A percentile compares a stretch with the other conserved stretches of the same genome.
Conservation (phyloP, 2,329 filamentous ascomycete species). For the Verticillium isaacii region DNA sequence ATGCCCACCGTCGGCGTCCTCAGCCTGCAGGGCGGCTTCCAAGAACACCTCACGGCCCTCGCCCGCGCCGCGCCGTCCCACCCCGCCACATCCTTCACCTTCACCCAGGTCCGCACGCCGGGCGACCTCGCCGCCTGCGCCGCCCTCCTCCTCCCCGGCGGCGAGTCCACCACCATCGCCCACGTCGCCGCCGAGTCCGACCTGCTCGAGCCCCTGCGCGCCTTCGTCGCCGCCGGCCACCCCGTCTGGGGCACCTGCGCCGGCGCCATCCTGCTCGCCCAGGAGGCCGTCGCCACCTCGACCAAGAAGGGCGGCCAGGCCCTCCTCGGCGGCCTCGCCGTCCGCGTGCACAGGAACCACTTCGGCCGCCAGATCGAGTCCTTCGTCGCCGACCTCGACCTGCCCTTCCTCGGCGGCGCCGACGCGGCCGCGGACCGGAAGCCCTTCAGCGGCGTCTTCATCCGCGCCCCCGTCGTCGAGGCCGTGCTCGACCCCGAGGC, state of each 20-base stretch:
- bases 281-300: slow-evolving; percentile 66
- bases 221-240: slow-evolving; percentile 81
- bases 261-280: slow-evolving; percentile 84
- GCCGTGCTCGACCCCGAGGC: slow-evolving; percentile 51
- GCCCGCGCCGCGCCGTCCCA: slow-evolving; percentile 52
- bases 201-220: slow-evolving; percentile 75
- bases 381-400: slow-evolving; percentile 70
- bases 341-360: slow-evolving; percentile 88
- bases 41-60: slow-evolving; percentile 78
- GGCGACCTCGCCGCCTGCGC: slow-evolving; percentile 68
- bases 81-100: slow-evolving; percentile 2
- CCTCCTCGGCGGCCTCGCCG: slow-evolving; percentile 84
- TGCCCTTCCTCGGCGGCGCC: slow-evolving; percentile 60
- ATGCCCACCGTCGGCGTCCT: slow-evolving; percentile 52
- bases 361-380: slow-evolving; percentile 92
- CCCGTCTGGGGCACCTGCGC: slow-evolving; percentile 97
- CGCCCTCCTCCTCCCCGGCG: slow-evolving; percentile 84
- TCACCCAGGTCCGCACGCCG: slow-evolving; percentile 76
- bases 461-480: slow-evolving; percentile 90
- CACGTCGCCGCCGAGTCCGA: slow-evolving; percentile 78
- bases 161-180: slow-evolving; percentile 91
- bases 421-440: slow-evolving; percentile 9
- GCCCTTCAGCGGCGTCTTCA: slow-evolving; percentile 66
- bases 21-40: slow-evolving; percentile 87
- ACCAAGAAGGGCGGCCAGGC: slow-evolving; percentile 91